phyloP scores from a whole-genome alignment of 768 basidiomycete species.

The Mycena chlorophos region DNA sequence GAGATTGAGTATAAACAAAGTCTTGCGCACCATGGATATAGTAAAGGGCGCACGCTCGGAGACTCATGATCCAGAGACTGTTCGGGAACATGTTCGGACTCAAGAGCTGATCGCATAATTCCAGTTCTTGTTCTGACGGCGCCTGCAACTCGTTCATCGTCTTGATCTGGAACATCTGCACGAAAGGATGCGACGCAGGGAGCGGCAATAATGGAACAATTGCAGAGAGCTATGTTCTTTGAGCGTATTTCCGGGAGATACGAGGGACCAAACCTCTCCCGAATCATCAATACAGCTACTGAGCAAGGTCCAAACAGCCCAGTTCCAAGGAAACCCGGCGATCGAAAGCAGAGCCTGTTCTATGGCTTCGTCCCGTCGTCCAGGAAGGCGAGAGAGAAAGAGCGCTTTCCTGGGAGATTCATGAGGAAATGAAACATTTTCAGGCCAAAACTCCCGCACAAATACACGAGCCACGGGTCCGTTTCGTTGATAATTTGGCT shows the following conservation, averaged over 20 bases:
- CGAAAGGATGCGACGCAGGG: constrained; percentile 46
- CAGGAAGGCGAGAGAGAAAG: constrained; percentile 72
- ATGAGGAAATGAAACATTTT: constrained; percentile 2
- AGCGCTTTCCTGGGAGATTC: constrained; percentile 66
- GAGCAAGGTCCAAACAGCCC: constrained; percentile 90
- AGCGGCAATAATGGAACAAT: constrained; percentile 51
- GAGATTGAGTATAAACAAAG: constrained; percentile 6
- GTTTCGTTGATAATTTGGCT: constrained; percentile 53
- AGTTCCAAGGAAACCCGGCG: constrained; percentile 84
- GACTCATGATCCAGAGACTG: constrained; percentile 83
- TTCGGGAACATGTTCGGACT: constrained; percentile 71
- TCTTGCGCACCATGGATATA: constrained; percentile 78
- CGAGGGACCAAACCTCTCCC: constrained; percentile 66
- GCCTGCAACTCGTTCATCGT: constrained; percentile 87
- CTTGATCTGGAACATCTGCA: constrained; percentile 81
- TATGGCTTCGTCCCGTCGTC: constrained; percentile 80
- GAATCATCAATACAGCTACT: constrained; percentile 75
- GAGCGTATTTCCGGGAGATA: constrained; percentile 19
- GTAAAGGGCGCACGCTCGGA: constrained; percentile 84
- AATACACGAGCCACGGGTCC: constrained; percentile 83
- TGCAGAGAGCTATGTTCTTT: constrained; percentile 42
- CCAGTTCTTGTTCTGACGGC: constrained; percentile 83
- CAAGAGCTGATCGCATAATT: constrained; percentile 77
- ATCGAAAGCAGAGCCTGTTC: constrained; percentile 78
- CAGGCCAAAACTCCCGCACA: constrained; percentile 51